A percentile compares a stretch with the other conserved stretches of the same genome.
Evolutionary conservation across 305 asterid species (phyloP).

Genomic region (Fraxinus dipetala): DNA sequence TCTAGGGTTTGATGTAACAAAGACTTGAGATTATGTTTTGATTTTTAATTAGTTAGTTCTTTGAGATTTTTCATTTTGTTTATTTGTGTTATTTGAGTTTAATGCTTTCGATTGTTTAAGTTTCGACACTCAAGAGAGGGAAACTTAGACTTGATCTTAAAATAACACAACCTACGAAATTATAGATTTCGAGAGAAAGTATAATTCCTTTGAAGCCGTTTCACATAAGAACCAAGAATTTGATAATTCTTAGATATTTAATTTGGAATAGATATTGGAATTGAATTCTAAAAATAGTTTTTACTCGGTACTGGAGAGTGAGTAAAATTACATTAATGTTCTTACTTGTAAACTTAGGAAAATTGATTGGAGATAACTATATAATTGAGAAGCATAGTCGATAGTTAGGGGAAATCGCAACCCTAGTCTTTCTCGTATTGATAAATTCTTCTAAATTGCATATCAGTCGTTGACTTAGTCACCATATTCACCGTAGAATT

Average conservation of each 20-base stretch:
- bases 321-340: background rate
- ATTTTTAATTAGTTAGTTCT: too few relatives aligned
- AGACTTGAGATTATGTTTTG: too few relatives aligned
- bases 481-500: background rate
- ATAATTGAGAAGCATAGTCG: background rate
- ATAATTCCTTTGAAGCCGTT: background rate
- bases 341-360: background rate
- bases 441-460: background rate
- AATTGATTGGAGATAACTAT: too few relatives aligned
- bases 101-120: background rate
- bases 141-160: background rate
- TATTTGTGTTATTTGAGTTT: background rate
- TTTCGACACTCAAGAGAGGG: background rate
- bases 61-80: too few relatives aligned
- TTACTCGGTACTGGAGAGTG: background rate
- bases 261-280: background rate
- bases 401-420: background rate
- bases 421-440: background rate
- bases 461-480: background rate
- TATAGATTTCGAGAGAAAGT: background rate
- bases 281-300: background rate
- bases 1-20: too few relatives aligned
- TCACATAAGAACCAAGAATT: background rate
- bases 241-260: background rate
- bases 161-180: background rate